phyloP scores from a whole-genome alignment of 73 alveolate species.

The Diophrys appendiculata region DNA sequence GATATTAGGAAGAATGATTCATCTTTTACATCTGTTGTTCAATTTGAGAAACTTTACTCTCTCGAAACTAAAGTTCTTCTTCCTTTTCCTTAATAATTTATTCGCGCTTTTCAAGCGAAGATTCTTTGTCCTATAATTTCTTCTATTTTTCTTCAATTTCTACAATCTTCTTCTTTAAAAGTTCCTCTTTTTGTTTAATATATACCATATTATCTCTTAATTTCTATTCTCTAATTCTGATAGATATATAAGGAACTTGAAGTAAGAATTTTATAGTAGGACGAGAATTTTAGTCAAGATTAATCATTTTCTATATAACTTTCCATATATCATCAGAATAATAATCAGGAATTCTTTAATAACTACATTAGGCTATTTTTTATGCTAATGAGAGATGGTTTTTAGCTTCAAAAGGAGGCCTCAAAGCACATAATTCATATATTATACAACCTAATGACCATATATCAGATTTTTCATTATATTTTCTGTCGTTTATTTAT shows the following conservation, averaged over 20 bases:
- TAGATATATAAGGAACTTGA: slow-evolving; percentile 60
- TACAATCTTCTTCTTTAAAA: slow-evolving; percentile 51
- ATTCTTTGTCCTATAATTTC: slow-evolving; percentile 50
- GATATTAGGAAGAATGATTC: background rate
- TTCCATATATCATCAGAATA: slow-evolving; percentile 88
- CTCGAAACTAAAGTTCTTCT: slow-evolving; percentile 1
- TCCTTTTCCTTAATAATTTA: slow-evolving; percentile 63
- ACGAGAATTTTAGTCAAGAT: slow-evolving; percentile 26
- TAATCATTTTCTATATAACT: slow-evolving; percentile 40
- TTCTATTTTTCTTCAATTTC: slow-evolving; percentile 55
- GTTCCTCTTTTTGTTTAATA: slow-evolving; percentile 73
- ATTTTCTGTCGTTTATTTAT: slow-evolving; percentile 88
- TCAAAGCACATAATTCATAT: slow-evolving; percentile 85
- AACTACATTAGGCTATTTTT: slow-evolving; percentile 81
- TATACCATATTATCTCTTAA: slow-evolving; percentile 58
- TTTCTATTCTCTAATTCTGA: slow-evolving; percentile 77
- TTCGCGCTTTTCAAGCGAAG: slow-evolving; percentile 71
- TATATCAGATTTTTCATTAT: slow-evolving; percentile 95
- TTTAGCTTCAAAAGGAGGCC: slow-evolving; percentile 93
- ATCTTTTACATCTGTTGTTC: background rate
- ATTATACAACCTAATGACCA: slow-evolving; percentile 95
- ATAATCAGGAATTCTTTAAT: slow-evolving; percentile 72
- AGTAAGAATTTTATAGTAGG: slow-evolving; percentile 75
- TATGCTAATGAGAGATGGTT: slow-evolving; percentile 84
- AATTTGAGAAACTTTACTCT: background rate